These are phyloP conservation scores for Exophiala spinifera DNA, from an alignment of 2,329 filamentous ascomycete genomes.

Conservation along the genomic window DNA sequence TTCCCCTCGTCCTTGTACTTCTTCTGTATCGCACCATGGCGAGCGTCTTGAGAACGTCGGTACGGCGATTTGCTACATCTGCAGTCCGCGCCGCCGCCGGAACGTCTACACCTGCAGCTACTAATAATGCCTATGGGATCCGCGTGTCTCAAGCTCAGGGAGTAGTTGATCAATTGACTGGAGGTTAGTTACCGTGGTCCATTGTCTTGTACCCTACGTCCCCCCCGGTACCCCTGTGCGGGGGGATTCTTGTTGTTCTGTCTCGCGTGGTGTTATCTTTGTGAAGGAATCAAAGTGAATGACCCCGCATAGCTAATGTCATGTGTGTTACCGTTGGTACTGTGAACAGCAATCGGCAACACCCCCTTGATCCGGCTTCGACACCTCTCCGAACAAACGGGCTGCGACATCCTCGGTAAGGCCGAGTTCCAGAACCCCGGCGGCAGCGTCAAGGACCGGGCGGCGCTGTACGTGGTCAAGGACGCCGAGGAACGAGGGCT, in stretches of 20 bases:
- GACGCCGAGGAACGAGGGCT: constrained; percentile 88
- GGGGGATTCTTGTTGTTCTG: too few species aligned
- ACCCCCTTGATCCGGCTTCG: constrained; percentile 91
- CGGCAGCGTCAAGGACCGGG: constrained; percentile 92
- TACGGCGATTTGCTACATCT: constrained; percentile 63
- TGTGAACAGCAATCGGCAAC: constrained; percentile 79
- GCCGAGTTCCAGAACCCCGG: constrained; percentile 99
- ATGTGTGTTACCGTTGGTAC: neutral
- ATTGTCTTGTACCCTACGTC: too few species aligned
- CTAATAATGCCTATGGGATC: constrained; percentile 60
- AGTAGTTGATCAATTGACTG: constrained; percentile 71
- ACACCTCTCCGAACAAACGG: constrained; percentile 81
- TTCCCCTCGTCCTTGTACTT: too few species aligned
- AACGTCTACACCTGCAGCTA: constrained; percentile 2
- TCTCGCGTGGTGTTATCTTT: too few species aligned
- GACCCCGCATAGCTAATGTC: neutral
- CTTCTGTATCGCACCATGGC: constrained; percentile 14
- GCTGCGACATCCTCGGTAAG: constrained; percentile 92
- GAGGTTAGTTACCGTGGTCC: constrained; percentile 56
- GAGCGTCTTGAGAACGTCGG: constrained; percentile 17
- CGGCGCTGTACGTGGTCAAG: constrained; percentile 87
- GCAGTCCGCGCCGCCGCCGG: constrained; percentile 51
- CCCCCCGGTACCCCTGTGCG: too few species aligned
- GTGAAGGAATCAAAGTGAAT: neutral
- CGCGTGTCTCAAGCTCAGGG: constrained; percentile 77